These are phyloP conservation scores for Aspergillus udagawae DNA, from an alignment of 2,329 filamentous ascomycete genomes.

Conservation along the genomic window DNA sequence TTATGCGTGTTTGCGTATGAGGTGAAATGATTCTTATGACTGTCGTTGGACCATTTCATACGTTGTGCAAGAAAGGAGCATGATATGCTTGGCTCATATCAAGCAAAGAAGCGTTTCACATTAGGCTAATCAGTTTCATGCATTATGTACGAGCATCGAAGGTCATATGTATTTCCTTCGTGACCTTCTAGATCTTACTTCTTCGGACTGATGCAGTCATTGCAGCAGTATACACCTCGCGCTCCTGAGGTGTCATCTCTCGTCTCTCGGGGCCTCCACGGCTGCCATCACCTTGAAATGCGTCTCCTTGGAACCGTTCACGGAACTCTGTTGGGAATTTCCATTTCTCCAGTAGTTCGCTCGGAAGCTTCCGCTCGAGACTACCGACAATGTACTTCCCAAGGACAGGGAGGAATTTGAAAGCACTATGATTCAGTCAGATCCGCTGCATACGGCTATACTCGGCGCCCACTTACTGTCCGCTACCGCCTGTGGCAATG, in stretches of 20 bases:
- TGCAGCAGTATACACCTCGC: constrained; percentile 12
- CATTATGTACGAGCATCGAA: no score
- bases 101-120: no score
- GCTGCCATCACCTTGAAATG: constrained; percentile 26
- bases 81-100: no score
- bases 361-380: constrained; percentile 41
- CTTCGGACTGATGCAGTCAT: constrained; percentile 16
- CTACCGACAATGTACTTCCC: constrained; percentile 60
- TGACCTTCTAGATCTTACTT: constrained; percentile 19
- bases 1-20: background rate
- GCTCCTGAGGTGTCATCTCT: constrained; percentile 19
- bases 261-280: constrained; percentile 28
- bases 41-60: no score
- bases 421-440: constrained; percentile 41
- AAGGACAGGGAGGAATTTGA: constrained; percentile 60
- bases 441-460: no score
- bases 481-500: constrained; percentile 26
- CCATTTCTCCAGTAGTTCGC: constrained; percentile 61
- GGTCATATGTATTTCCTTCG: no score
- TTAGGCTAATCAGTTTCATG: no score
- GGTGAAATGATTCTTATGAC: no score
- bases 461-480: constrained; percentile 20
- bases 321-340: constrained; percentile 22
- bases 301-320: constrained; percentile 10
- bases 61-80: no score